Conservation (phyloP, 192 early-diverging fungal species). For the Pecoramyces ruminantium region DNA sequence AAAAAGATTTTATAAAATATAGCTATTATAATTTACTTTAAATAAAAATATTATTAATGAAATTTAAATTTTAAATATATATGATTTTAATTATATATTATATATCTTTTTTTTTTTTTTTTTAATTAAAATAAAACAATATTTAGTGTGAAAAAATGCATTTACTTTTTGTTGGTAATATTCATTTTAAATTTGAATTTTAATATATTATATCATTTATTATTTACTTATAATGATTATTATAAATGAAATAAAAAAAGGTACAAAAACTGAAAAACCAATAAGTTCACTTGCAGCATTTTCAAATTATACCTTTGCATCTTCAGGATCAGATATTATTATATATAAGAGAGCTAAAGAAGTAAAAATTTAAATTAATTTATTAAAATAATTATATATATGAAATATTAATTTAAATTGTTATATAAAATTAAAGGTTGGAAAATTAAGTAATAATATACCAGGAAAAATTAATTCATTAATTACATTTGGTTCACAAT, state of each 20-base stretch:
- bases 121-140: no score
- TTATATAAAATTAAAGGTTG: neutral
- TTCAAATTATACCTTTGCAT: neutral
- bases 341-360: neutral
- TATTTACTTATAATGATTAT: neutral
- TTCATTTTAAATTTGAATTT: no score
- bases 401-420: neutral
- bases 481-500: neutral
- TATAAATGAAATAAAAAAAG: neutral
- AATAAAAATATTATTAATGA: no score
- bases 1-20: no score
- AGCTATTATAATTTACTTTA: no score
- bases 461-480: neutral
- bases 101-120: no score
- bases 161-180: conserved; percentile 51
- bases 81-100: no score
- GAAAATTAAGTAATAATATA: neutral
- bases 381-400: neutral
- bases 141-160: conserved; percentile 49
- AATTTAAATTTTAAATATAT: no score
- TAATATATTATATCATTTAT: no score
- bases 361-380: neutral
- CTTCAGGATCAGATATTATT: conserved; percentile 1
- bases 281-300: neutral
- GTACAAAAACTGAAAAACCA: neutral